A percentile compares a stretch with the other conserved stretches of the same genome.
Evolutionary conservation across 257 asterid species (phyloP).

Genomic region (Salvia miltiorrhiza): DNA sequence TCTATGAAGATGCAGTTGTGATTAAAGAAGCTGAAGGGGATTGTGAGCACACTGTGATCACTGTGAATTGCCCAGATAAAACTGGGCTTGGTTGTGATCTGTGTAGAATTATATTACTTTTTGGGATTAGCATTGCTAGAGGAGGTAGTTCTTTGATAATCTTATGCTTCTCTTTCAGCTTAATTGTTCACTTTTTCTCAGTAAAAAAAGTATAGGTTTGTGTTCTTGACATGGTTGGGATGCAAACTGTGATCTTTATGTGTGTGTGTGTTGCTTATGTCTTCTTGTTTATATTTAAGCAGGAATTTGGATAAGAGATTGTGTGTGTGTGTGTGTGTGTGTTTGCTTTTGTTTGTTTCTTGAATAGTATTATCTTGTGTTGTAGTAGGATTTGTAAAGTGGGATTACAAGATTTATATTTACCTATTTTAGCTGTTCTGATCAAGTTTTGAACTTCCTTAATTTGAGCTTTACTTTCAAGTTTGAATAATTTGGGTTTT

Average conservation of each 20-base stretch:
- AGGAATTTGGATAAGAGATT: background rate
- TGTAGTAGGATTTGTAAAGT: background rate
- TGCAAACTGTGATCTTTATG: background rate
- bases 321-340: background rate
- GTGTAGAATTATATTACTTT: constrained; percentile 52
- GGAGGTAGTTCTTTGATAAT: constrained; percentile 41
- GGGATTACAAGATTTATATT: background rate
- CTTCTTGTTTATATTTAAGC: background rate
- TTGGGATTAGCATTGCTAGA: constrained; percentile 66
- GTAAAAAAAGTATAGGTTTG: background rate
- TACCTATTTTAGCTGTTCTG: background rate
- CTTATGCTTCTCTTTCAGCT: background rate
- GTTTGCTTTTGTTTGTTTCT: background rate
- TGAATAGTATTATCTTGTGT: background rate
- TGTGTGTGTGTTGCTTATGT: background rate
- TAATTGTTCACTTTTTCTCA: background rate
- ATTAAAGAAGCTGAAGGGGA: constrained; percentile 48
- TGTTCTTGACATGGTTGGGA: background rate
- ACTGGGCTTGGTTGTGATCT: constrained; percentile 88
- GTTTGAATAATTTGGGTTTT: constrained; percentile 13
- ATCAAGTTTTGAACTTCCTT: background rate
- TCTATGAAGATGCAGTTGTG: constrained; percentile 64
- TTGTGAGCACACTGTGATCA: constrained; percentile 54
- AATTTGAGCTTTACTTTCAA: background rate
- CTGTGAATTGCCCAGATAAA: constrained; percentile 76